phyloP scores from a whole-genome alignment of 345 rosid genomes.

The Toxicodendron radicans region DNA sequence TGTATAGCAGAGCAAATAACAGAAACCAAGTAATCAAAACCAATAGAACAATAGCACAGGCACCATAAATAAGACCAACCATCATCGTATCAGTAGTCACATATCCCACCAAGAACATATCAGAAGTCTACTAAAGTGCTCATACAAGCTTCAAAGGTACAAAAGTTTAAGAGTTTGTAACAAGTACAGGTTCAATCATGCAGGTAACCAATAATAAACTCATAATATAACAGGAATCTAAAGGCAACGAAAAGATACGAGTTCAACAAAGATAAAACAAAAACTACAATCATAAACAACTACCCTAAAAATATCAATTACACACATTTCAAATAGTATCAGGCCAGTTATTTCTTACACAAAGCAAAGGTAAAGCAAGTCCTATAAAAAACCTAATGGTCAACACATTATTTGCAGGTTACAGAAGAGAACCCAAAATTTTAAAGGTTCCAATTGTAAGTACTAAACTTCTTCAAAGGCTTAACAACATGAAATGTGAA shows the following conservation, averaged over 20 bases:
- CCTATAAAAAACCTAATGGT: neutral
- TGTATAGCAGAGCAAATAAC: constrained; percentile 35
- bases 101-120: neutral
- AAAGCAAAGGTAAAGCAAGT: neutral
- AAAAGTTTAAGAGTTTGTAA: neutral
- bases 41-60: neutral
- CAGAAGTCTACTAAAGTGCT: neutral
- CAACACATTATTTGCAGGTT: neutral
- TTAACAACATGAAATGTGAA: no score
- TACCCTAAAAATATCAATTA: constrained; percentile 5
- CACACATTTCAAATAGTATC: neutral
- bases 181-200: neutral
- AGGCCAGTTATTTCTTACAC: neutral
- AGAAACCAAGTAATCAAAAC: constrained; percentile 20
- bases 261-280: neutral
- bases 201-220: neutral
- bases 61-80: neutral
- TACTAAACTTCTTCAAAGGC: neutral
- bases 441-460: no score
- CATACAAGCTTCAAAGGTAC: neutral
- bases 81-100: neutral
- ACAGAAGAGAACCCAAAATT: neutral
- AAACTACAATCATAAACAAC: constrained; percentile 7
- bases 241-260: neutral
- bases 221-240: neutral